Base-by-base conservation (phyloP, 768 basidiomycete genomes). In the Collybia nuda region DNA sequence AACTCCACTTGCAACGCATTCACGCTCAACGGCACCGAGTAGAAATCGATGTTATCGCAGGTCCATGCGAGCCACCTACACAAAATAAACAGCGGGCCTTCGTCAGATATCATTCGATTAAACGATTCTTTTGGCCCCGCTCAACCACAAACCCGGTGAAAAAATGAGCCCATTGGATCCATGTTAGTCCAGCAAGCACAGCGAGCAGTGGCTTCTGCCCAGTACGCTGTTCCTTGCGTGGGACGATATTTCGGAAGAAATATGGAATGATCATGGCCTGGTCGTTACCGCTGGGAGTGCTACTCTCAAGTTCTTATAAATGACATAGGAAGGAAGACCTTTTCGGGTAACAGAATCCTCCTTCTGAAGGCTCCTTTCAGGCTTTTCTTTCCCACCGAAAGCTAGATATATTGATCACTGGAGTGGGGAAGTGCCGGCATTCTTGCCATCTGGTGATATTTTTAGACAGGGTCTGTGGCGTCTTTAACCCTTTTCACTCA, bases 41-140 rank as follows among this genome's bases (percentile, higher is more conserved):
- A 94, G 68, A 90, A 93, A 63, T 93, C 93, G 63, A 90, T 81
- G 0, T 90, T 89, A 61, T 93, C 91, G 66, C 82, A 85, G 2
- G 85, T 88, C 92, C 92, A 94, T 0, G 90, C 89, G 11, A 93
- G 71, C 86, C 86, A 92, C 36, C 85, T 87, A 55, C 17, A 47
- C 15, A 51, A 42, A 47, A n/a, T 29, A 49, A 24, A n/a, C 7
- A 36, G 5, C n/a, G 23, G 37, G 6, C 14, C n/a, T 24, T 18
- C 6, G 12, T 11, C 36, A 12, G 39, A 48, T 5, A 17, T 8
- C 21, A 32, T 12, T 12, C 35, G 48, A 40, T 46, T 44, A 52
- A 53, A 44, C 39, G 47, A 45, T 44, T 46, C 83, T 11, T 28
- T 11, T 11, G 9, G 14, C 32, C 3, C 7, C 32, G 3, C 9